A percentile compares a stretch with the other conserved stretches of the same genome.
Conservation (phyloP, 1,284 basidiomycete genomes). For the Microbotryomycetes sp. region DNA sequence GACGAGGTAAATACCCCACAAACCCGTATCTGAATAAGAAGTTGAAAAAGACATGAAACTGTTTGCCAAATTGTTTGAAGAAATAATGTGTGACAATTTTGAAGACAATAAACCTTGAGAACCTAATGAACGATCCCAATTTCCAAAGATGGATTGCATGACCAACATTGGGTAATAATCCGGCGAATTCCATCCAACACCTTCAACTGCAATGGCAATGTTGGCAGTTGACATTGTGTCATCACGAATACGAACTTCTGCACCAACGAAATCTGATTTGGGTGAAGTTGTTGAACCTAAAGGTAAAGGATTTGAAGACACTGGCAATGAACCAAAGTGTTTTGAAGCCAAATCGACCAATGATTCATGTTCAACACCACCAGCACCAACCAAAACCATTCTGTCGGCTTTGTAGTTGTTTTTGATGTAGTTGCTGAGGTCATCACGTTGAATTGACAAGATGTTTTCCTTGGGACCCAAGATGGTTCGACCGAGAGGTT, state of each 20-base stretch:
- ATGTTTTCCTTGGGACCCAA: conserved; percentile 96
- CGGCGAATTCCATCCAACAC: conserved; percentile 93
- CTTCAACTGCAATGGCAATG: conserved; percentile 95
- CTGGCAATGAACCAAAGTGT: conserved; percentile 84
- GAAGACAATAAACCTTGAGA: conserved; percentile 84
- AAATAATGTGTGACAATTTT: conserved; percentile 84
- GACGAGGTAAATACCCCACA: conserved; percentile 94
- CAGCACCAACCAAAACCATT: conserved; percentile 96
- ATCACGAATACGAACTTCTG: conserved; percentile 92
- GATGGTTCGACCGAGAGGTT: conserved; percentile 93
- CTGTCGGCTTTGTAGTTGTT: conserved; percentile 98
- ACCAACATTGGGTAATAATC: conserved; percentile 99
- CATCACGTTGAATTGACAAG: conserved; percentile 86
- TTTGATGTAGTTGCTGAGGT: conserved; percentile 87
- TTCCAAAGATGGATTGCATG: conserved; percentile 96
- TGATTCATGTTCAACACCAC: conserved; percentile 85
- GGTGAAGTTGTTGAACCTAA: conserved; percentile 55
- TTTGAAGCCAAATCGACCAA: conserved; percentile 92
- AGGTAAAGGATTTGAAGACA: conserved; percentile 79
- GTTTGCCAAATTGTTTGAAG: conserved; percentile 93
- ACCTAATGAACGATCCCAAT: conserved; percentile 98
- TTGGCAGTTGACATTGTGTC: conserved; percentile 84
- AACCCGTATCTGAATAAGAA: conserved; percentile 97
- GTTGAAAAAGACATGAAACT: conserved; percentile 99
- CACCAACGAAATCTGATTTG: conserved; percentile 80